Base-by-base conservation (phyloP, 2,329 filamentous ascomycete genomes). In the Dothistroma septosporum region DNA sequence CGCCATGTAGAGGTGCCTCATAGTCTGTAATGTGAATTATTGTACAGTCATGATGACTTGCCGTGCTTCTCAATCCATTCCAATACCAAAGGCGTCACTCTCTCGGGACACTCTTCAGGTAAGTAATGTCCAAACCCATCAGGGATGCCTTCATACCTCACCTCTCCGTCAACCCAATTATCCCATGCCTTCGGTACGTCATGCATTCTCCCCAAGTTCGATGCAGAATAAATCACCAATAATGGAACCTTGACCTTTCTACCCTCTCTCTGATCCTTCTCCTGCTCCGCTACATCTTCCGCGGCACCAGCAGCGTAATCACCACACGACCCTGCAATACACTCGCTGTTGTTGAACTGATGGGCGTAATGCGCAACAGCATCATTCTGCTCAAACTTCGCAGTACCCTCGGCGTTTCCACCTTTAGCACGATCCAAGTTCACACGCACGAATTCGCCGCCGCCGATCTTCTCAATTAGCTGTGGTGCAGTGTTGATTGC, bases 291-390 rank as follows among this genome's bases (percentile, higher is more conserved):
- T 10, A 75, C 72, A 65, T 83, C 81, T 28, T 74, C 72, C 16
- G 64, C 65, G 1, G 78, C 76, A 1, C 75, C 79, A 4, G 77
- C 76, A 16, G 76, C 70, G 61, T 83, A 83, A 67, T 83, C 80
- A 56, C 78, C 77, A 64, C 78, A 80, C 31, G 69, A 74, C 0
- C 78, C 76, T 22, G 73, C 68, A 4, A 82, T 71, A 6, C 78
- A 76, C 41, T 76, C 77, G 6, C 74, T 69, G 19, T 73, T 72
- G 21, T 73, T 73, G 63, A 82, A 82, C 28, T 76, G 69, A n/a
- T 68, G 65, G 16, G 70, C 71, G 61, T 83, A 82, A 10, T 80
- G 72, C 5, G 77, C 76, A 33, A 78, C 63, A 0, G 79, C 79
- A 32, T 74, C 72, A 53, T 78, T 73, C 22, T 68, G 69, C 50